Evolutionary conservation across 768 basidiomycete species (phyloP).

Genomic region (Obba rivulosa): DNA sequence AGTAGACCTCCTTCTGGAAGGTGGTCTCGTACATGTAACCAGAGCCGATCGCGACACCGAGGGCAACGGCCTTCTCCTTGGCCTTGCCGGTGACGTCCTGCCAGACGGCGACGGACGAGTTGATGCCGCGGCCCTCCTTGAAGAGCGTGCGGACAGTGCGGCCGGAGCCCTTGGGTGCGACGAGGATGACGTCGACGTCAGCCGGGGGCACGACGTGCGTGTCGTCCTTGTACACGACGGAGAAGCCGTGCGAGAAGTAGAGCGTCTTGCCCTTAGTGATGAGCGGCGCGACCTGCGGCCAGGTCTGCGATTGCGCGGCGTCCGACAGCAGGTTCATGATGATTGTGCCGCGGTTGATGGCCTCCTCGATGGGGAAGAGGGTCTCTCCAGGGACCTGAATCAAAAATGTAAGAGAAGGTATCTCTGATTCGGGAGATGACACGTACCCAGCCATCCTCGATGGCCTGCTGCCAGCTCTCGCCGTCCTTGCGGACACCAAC

Average conservation of each 20-base stretch:
- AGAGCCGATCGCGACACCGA: constrained; percentile 92
- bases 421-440: neutral
- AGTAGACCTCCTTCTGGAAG: constrained; percentile 99
- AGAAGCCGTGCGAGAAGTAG: constrained; percentile 99
- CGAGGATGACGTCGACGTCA: constrained; percentile 98
- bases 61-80: constrained; percentile 91
- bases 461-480: constrained; percentile 93
- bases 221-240: constrained; percentile 95
- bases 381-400: constrained; percentile 88
- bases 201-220: constrained; percentile 88
- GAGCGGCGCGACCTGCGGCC: constrained; percentile 83
- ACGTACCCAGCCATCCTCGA: constrained; percentile 92
- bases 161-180: constrained; percentile 98
- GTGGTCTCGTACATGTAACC: constrained; percentile 99
- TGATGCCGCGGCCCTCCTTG: constrained; percentile 99
- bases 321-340: constrained; percentile 99
- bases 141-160: constrained; percentile 98
- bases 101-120: constrained; percentile 90
- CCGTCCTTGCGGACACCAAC: constrained; percentile 97
- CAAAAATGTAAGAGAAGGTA: neutral
- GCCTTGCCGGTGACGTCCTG: constrained; percentile 99
- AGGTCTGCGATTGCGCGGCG: constrained; percentile 97
- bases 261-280: constrained; percentile 99
- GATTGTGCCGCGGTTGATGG: constrained; percentile 92
- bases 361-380: constrained; percentile 97